These are phyloP conservation scores for Wickerhamiella kurtzmanii DNA, from an alignment of 805 yeast genomes.

Conservation along the genomic window DNA sequence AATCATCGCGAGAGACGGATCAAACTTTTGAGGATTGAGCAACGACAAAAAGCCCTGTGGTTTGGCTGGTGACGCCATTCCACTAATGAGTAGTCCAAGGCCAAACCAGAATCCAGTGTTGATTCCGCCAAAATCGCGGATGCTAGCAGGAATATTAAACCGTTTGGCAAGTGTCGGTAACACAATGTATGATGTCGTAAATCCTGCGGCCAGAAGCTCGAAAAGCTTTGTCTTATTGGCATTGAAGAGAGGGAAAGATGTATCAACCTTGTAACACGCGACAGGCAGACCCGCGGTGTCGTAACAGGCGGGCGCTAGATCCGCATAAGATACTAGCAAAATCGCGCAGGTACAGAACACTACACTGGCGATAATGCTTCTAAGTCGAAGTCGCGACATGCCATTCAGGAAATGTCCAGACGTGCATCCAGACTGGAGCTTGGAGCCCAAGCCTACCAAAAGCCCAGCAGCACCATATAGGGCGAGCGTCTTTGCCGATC, in stretches of 20 bases:
- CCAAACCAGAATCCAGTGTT: slow-evolving; percentile 30
- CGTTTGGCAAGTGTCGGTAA: neutral
- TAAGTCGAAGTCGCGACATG: slow-evolving; percentile 32
- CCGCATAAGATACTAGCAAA: slow-evolving; percentile 3
- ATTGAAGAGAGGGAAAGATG: neutral
- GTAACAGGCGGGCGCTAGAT: slow-evolving; percentile 7
- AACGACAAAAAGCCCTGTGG: slow-evolving; percentile 36
- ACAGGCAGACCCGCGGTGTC: neutral
- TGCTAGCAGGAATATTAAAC: neutral
- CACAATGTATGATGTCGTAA: neutral
- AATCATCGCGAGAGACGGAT: slow-evolving; percentile 36
- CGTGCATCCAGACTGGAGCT: slow-evolving; percentile 38
- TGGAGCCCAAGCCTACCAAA: slow-evolving; percentile 37
- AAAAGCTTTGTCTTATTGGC: neutral
- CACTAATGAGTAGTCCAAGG: slow-evolving; percentile 34
- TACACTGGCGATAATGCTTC: slow-evolving; percentile 35
- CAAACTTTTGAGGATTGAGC: slow-evolving; percentile 27
- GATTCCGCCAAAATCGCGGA: slow-evolving; percentile 2
- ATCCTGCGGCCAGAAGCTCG: neutral
- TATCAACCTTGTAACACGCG: neutral
- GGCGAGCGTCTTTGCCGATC: slow-evolving; percentile 3
- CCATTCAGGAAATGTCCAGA: slow-evolving; percentile 45
- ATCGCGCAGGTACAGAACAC: slow-evolving; percentile 30
- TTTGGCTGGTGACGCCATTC: slow-evolving; percentile 34
- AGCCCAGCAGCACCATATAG: slow-evolving; percentile 27